These are phyloP conservation scores for Venturia oleaginea DNA, from an alignment of 2,329 filamentous ascomycete species.

Conservation along the genomic window DNA sequence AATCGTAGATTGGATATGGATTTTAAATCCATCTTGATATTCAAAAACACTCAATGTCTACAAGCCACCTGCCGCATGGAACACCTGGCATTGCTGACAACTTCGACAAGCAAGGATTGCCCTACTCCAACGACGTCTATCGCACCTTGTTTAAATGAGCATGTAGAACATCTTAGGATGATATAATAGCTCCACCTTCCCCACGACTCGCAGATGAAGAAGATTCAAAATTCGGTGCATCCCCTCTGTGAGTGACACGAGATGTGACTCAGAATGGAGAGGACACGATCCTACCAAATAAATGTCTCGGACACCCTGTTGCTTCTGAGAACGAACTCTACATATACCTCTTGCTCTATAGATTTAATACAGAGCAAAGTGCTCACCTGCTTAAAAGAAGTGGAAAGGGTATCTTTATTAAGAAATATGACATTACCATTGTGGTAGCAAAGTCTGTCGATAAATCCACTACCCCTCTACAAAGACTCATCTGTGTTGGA, in stretches of 20 bases:
- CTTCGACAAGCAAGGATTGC: neutral
- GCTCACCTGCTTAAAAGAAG: no score
- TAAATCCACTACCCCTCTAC: no score
- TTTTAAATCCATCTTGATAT: no score
- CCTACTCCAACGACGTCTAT: neutral
- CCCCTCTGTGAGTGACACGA: neutral
- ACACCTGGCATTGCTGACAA: neutral
- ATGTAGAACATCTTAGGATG: neutral
- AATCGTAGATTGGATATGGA: no score
- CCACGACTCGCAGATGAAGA: neutral
- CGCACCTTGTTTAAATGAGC: neutral
- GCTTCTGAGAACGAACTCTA: no score
- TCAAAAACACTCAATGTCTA: no score
- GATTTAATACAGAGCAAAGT: no score
- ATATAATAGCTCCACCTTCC: neutral
- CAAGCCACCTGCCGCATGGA: neutral
- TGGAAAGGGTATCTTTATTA: no score
- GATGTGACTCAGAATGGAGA: neutral
- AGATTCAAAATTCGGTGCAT: neutral
- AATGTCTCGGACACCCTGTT: neutral
- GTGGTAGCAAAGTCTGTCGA: no score
- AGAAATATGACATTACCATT: no score
- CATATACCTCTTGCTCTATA: no score
- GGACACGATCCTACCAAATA: neutral
- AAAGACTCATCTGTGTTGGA: no score